These are phyloP conservation scores for Nothophytophthora sp. DNA, from an alignment of 352 stramenopile genomes.

Conservation along the genomic window DNA sequence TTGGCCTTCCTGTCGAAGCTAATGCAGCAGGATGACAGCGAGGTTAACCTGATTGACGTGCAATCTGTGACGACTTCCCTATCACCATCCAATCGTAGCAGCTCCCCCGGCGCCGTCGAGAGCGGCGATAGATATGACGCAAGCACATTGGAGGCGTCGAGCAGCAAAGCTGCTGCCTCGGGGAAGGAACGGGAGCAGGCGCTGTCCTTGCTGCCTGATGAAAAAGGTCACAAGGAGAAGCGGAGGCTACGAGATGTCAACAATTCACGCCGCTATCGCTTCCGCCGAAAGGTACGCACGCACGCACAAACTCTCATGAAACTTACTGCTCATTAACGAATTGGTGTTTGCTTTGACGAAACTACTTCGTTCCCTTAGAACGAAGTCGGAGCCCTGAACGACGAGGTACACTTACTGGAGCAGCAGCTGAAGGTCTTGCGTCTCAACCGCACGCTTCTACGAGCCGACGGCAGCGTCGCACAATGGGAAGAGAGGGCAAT, in stretches of 20 bases:
- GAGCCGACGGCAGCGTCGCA: constrained; percentile 16
- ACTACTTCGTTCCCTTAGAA: no score
- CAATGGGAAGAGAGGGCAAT: constrained; percentile 33
- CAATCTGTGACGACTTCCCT: neutral
- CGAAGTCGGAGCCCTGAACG: constrained; percentile 17
- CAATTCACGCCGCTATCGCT: constrained; percentile 42
- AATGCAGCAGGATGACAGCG: constrained; percentile 35
- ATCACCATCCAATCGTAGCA: neutral
- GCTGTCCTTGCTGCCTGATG: neutral
- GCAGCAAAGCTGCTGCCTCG: neutral
- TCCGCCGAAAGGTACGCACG: constrained; percentile 34
- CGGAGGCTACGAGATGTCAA: constrained; percentile 33
- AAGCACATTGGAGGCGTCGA: neutral
- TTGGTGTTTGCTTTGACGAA: neutral
- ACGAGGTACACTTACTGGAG: constrained; percentile 20
- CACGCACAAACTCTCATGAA: neutral
- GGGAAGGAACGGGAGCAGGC: neutral
- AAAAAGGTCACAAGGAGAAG: constrained; percentile 22
- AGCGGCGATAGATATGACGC: neutral
- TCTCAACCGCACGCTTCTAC: constrained; percentile 11
- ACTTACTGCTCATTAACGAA: neutral
- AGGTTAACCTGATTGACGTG: neutral
- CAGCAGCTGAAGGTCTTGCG: constrained; percentile 23
- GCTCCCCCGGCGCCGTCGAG: neutral
- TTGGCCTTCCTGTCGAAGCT: constrained; percentile 53